Conservation (phyloP, 805 yeast species). For the Lipomyces spencermartinsiae region DNA sequence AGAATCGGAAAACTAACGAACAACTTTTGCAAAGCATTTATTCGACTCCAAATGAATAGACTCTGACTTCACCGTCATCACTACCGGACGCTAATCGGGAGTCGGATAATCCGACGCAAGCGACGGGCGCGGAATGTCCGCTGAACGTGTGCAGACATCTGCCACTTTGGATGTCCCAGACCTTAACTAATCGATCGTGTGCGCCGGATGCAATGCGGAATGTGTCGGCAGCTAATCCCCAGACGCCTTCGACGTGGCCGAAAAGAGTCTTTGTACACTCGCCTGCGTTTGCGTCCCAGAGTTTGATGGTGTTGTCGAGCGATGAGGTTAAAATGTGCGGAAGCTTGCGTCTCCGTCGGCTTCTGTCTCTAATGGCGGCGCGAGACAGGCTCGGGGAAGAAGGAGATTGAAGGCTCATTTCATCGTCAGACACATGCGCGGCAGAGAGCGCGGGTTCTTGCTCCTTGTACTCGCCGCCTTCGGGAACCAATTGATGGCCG, state of each 20-base stretch:
- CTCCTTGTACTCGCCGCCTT: conserved; percentile 31
- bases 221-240: conserved; percentile 96
- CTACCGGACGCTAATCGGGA: conserved; percentile 89
- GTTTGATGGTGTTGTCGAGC: conserved; percentile 93
- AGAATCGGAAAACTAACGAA: background rate
- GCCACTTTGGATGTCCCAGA: conserved; percentile 96
- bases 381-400: conserved; percentile 26
- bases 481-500: conserved; percentile 23
- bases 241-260: conserved; percentile 98
- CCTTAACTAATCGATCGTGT: conserved; percentile 85
- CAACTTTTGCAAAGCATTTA: background rate
- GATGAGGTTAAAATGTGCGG: conserved; percentile 65
- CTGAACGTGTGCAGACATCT: conserved; percentile 92
- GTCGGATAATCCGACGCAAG: conserved; percentile 81
- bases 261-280: conserved; percentile 91
- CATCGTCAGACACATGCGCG: conserved; percentile 21
- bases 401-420: conserved; percentile 35
- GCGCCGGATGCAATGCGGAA: conserved; percentile 94
- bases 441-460: conserved; percentile 27
- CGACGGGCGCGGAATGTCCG: conserved; percentile 64
- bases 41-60: conserved; percentile 73
- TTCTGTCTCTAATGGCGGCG: background rate
- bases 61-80: conserved; percentile 84
- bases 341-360: conserved; percentile 20
- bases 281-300: conserved; percentile 92